Percentiles rank a stretch among this genome's conserved stretches.
Conservation (phyloP, 257 asterid species). For the Haberlea rhodopensis region DNA sequence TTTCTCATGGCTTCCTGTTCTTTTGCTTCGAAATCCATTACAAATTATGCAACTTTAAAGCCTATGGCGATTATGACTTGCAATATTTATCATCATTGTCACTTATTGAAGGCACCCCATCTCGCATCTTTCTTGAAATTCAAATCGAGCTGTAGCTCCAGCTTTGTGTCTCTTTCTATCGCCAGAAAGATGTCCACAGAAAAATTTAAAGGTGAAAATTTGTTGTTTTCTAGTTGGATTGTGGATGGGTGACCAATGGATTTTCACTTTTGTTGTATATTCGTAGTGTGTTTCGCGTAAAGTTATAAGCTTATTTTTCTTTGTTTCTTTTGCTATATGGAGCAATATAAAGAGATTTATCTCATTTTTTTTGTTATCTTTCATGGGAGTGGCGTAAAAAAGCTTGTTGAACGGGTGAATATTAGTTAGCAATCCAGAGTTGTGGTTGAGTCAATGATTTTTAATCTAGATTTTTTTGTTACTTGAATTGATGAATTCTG, state of each 20-base stretch:
- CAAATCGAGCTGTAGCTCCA: constrained; percentile 38
- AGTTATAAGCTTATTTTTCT: neutral
- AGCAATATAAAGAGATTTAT: too few species aligned
- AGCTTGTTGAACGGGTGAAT: neutral
- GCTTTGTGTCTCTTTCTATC: constrained; percentile 38
- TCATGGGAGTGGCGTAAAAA: neutral
- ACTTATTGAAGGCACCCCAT: constrained; percentile 29
- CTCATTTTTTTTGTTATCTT: too few species aligned
- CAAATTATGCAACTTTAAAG: constrained; percentile 27
- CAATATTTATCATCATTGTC: constrained; percentile 14
- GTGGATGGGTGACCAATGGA: neutral
- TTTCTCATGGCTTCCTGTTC: constrained; percentile 37
- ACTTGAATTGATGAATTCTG: neutral
- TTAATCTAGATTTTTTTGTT: too few species aligned
- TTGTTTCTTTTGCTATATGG: neutral
- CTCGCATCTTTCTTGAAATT: constrained; percentile 35
- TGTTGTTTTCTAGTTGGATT: neutral
- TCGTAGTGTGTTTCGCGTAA: constrained; percentile 9
- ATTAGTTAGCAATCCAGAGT: neutral
- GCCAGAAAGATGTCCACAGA: constrained; percentile 35
- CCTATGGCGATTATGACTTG: constrained; percentile 34
- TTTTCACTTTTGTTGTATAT: neutral
- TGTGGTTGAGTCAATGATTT: neutral
- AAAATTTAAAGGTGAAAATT: constrained; percentile 41
- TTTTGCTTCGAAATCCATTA: constrained; percentile 18